These are phyloP conservation scores for Haplographium delicatum DNA, from an alignment of 495 filamentous ascomycete genomes.

Conservation along the genomic window DNA sequence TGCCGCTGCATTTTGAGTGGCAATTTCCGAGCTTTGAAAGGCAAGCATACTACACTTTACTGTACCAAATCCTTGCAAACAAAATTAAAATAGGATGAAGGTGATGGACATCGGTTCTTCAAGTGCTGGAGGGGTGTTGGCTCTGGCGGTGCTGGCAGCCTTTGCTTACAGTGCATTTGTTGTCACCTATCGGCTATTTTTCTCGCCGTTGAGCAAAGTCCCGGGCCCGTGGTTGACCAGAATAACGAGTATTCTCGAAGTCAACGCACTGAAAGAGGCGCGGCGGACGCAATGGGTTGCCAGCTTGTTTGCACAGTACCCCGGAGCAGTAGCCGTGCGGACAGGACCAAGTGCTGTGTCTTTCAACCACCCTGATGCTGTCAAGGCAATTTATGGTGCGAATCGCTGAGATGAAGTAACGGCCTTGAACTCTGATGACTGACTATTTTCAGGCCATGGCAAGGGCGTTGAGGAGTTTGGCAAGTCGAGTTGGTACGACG, in stretches of 20 bases:
- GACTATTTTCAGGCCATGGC: slow-evolving; percentile 2
- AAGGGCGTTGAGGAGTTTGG: slow-evolving; percentile 12
- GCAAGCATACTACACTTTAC: too few relatives aligned
- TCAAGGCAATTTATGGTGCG: slow-evolving; percentile 13
- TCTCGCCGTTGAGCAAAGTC: slow-evolving; percentile 7
- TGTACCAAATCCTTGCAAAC: too few relatives aligned
- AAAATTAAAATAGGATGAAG: too few relatives aligned
- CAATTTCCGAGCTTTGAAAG: too few relatives aligned
- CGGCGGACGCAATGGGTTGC: slow-evolving; percentile 7
- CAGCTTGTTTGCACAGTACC: slow-evolving; percentile 1
- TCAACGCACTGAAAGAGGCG: slow-evolving; percentile 8
- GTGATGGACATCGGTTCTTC: not conserved
- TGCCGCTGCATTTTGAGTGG: too few relatives aligned
- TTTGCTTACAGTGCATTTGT: not conserved
- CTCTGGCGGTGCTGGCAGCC: not conserved
- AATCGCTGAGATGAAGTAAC: not conserved
- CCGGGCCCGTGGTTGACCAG: slow-evolving; percentile 6
- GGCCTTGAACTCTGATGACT: not conserved
- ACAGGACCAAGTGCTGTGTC: slow-evolving; percentile 6
- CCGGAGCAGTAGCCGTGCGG: slow-evolving; percentile 5
- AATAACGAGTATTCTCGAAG: slow-evolving; percentile 5
- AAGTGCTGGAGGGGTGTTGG: not conserved
- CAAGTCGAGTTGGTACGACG: slow-evolving; percentile 15
- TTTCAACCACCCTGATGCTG: slow-evolving; percentile 14
- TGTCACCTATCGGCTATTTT: slow-evolving; percentile 4